Evolutionary conservation across 208 protist species (phyloP).

Genomic region (Wallacemonas sp.): DNA sequence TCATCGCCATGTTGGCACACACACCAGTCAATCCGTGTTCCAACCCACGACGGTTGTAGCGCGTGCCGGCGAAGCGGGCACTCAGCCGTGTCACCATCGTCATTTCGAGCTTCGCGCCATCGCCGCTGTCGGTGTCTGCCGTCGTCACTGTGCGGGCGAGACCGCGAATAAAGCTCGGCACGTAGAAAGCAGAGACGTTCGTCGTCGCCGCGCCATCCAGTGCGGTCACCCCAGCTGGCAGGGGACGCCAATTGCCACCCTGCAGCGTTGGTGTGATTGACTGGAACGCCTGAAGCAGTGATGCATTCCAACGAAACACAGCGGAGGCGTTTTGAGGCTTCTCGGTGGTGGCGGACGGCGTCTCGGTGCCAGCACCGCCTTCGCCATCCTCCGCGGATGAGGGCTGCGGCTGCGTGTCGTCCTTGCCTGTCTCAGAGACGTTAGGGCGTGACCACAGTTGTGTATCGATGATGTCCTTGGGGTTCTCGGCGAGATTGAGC

Average conservation of each 20-base stretch:
- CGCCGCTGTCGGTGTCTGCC: neutral
- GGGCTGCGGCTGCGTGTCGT: neutral
- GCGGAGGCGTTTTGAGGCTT: neutral
- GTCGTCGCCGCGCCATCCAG: neutral
- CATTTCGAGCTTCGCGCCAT: constrained; percentile 12
- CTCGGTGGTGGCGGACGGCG: neutral
- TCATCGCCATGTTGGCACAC: constrained; percentile 71
- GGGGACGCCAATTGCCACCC: neutral
- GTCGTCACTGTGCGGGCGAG: constrained; percentile 15
- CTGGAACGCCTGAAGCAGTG: constrained; percentile 21
- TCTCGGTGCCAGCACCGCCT: neutral
- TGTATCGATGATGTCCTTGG: constrained; percentile 31
- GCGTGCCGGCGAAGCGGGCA: constrained; percentile 75
- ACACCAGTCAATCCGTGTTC: constrained; percentile 64
- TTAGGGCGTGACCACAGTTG: neutral
- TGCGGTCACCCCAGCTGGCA: neutral
- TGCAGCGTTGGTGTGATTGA: neutral
- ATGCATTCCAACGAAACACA: neutral
- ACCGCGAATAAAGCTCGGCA: constrained; percentile 68
- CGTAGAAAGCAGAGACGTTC: constrained; percentile 17
- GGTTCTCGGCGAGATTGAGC: constrained; percentile 53
- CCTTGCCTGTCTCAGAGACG: neutral
- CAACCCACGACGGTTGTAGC: constrained; percentile 84
- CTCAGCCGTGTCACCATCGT: constrained; percentile 63
- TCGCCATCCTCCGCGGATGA: neutral